Base-by-base conservation (phyloP, 192 early-diverging fungal genomes). In the Linderina pennispora region DNA sequence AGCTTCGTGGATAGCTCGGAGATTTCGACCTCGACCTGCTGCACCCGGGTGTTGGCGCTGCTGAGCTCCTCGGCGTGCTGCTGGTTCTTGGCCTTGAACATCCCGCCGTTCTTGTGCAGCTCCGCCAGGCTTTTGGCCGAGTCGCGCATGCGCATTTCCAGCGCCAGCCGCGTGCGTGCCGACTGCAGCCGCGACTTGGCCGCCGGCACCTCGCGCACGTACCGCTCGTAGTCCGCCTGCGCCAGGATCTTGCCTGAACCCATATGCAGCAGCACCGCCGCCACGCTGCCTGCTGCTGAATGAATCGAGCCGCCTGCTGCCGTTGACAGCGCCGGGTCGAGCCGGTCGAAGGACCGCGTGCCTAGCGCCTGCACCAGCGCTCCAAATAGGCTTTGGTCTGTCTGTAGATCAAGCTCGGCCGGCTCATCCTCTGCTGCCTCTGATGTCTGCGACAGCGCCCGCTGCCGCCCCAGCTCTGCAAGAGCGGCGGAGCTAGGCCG, bases 21-120 rank as follows among this genome's bases (percentile, higher is more conserved):
- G 4, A 70, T 33, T 2, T 70, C 60, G 2, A 42, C 21, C 43
- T 70, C 66, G 9, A 46, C 40, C 48, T 58, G 59, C 42, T 40
- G 45, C 11, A 58, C 66, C 15, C 44, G 36, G n/a, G 44, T 40
- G 37, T 45, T 33, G 13, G 59, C 55, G 8, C 37, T 10, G 10
- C 39, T 53, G 50, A 57, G 58, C 22, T 62, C 66, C 17, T 55
- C 51, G 15, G 40, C 36, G 11, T 62, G 65, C 9, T 47, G 39
- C 21, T 55, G 60, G 50, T 39, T 19, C 6, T 45, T 32, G 18
- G 38, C 23, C 51, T 58, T 62, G 16, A 50, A 60, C 53, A n/a
- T 42, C 17, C 48, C 13, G 50, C 37, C 36, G 41, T 51, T 42
- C 13, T 50, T 35, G 28, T 32, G 24, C 16, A 45, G 17, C 16